Evolutionary conservation across 306 rosid species (phyloP).

Genomic region (Mimosa pudica): DNA sequence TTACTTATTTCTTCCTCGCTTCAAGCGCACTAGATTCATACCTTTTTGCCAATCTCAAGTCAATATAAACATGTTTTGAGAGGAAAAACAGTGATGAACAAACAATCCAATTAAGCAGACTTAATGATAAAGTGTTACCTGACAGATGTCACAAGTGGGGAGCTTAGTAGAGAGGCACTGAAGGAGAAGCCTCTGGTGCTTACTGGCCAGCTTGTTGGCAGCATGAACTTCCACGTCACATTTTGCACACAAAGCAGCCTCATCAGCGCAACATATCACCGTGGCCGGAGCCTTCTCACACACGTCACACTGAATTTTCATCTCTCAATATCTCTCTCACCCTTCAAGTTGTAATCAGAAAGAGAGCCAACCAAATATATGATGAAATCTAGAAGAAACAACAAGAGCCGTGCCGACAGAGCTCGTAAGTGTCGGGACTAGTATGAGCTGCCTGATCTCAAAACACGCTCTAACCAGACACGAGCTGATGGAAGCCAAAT

Average conservation of each 20-base stretch:
- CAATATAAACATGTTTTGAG: background rate
- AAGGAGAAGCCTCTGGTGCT: constrained; percentile 95
- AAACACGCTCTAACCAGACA: constrained; percentile 11
- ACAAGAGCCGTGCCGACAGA: background rate
- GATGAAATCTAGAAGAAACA: background rate
- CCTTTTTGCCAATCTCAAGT: background rate
- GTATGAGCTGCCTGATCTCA: background rate
- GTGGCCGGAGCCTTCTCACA: constrained; percentile 96
- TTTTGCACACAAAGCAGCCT: constrained; percentile 90
- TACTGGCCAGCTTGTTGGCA: constrained; percentile 96
- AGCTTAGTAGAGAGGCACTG: constrained; percentile 77
- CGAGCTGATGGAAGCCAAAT: background rate
- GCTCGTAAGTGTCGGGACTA: background rate
- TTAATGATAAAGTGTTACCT: constrained; percentile 44
- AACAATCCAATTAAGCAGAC: constrained; percentile 8
- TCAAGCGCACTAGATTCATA: constrained; percentile 2
- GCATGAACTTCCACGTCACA: constrained; percentile 97
- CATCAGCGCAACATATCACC: constrained; percentile 95
- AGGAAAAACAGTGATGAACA: background rate
- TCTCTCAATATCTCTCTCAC: constrained; percentile 25
- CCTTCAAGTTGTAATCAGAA: background rate
- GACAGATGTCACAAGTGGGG: constrained; percentile 94
- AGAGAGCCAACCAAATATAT: constrained; percentile 2
- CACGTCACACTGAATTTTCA: constrained; percentile 98
- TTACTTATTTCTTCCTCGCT: background rate